A percentile compares a stretch with the other conserved stretches of the same genome.
Evolutionary conservation across 371 early-diverging fungal species (phyloP).

Genomic region (Smittium mucronatum): DNA sequence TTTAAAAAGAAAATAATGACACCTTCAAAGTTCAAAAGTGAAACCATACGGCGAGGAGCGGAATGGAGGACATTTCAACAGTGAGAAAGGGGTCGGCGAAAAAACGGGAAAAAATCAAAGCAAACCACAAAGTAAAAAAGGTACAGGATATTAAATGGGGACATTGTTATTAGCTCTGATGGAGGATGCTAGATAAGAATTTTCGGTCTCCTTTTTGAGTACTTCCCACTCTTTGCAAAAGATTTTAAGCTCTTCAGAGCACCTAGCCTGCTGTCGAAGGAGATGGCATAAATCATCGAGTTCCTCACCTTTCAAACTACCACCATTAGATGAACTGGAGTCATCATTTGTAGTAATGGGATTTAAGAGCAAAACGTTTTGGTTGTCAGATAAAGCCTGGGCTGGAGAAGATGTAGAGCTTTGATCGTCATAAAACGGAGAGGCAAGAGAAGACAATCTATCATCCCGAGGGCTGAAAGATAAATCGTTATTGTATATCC

Average conservation of each 20-base stretch:
- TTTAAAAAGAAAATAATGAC: too few species aligned
- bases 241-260: slow-evolving; percentile 25
- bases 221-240: slow-evolving; percentile 19
- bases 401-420: too few species aligned
- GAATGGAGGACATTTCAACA: too few species aligned
- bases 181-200: slow-evolving; percentile 12
- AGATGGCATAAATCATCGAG: slow-evolving; percentile 29
- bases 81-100: too few species aligned
- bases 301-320: slow-evolving; percentile 27
- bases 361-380: not conserved
- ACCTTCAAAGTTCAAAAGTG: too few species aligned
- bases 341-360: too few species aligned
- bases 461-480: not conserved
- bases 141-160: slow-evolving; percentile 17
- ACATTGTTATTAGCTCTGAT: slow-evolving; percentile 18
- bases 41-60: too few species aligned
- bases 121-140: not conserved
- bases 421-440: not conserved
- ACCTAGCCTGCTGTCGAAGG: slow-evolving; percentile 31
- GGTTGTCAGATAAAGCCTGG: not conserved
- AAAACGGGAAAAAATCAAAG: too few species aligned
- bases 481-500: not conserved
- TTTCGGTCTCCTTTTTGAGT: slow-evolving; percentile 21
- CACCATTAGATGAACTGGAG: not conserved
- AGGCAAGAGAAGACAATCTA: not conserved